Base-by-base conservation (phyloP, 2,329 filamentous ascomycete species). In the Fusarium gaditjirri region DNA sequence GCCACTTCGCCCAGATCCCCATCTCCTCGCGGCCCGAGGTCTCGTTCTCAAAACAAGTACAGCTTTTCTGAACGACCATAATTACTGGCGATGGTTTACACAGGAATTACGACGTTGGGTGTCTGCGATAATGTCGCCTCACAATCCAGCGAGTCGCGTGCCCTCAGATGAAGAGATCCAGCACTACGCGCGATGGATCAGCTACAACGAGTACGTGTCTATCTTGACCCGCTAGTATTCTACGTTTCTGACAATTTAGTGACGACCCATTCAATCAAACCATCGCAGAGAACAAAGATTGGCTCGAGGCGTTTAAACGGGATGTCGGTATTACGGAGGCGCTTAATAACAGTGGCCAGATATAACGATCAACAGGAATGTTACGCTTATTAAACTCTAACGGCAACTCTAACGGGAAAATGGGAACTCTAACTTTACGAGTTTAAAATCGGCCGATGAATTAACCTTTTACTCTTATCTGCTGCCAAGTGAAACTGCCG, bases 181-280 rank as follows among this genome's bases (percentile, higher is more conserved):
- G 4, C 75, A 77, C 35, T 76, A 77, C n/a, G 75, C 76, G 0
- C 65, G 76, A 10, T 77, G 76, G 73, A 70, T 77, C 5, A 71
- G 69, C n/a, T 77, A 74, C 21, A 75, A 77, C 6, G 74, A 76
- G 76, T 77, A 67, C 49, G 75, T 66, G 2, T 2, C 14, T 8
- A 29, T 29, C 6, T 8, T 29, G 27, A 8, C 27, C 27, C 27
- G 3, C 27, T 29, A 29, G 3, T 29, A 29, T 29, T 9, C 27
- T 29, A 29, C 27, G 9, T 8, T 1, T 23, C 72, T 75, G 39
- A 74, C 36, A 8, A 11, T 13, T 33, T 21, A 77, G 75, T 43
- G 75, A 77, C n/a, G 75, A 77, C 16, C 75, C 75, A 10, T 76
- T 76, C 13, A 77, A 77, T 21, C 74, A 76, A 23, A 77, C 75